Percentiles rank a stretch among this genome's conserved stretches.
Evolutionary conservation across 73 alveolate species (phyloP).

Genomic region (Stentor coeruleus): DNA sequence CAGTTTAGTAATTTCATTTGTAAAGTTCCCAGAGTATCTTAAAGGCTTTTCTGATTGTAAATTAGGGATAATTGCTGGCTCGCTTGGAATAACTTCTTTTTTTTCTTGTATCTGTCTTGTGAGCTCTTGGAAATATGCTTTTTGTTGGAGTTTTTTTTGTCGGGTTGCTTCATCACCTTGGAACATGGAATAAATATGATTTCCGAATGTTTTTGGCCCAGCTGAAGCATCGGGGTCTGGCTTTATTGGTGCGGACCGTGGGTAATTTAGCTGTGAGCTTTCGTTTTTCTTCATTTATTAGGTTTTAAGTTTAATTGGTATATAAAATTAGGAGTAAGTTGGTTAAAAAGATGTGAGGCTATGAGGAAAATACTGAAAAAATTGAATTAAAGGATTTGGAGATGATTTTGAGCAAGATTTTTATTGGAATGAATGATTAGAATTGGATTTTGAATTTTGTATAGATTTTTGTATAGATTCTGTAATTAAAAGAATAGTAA

Average conservation of each 20-base stretch:
- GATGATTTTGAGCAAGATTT: too few species aligned
- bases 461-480: too few species aligned
- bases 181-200: not conserved
- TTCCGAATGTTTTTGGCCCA: not conserved
- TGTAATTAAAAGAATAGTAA: too few species aligned
- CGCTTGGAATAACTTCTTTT: constrained; percentile 4
- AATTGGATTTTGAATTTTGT: too few species aligned
- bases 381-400: too few species aligned
- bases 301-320: too few species aligned
- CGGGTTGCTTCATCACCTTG: not conserved
- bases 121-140: constrained; percentile 19
- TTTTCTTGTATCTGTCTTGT: constrained; percentile 14
- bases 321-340: too few species aligned
- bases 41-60: not conserved
- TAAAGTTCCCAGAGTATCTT: not conserved
- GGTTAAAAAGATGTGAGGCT: too few species aligned
- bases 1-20: not conserved
- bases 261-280: too few species aligned
- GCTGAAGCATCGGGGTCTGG: constrained; percentile 26
- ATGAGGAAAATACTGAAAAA: too few species aligned
- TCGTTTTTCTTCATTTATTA: too few species aligned
- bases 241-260: constrained; percentile 4
- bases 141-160: constrained; percentile 11
- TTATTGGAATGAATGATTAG: too few species aligned
- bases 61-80: not conserved